Conservation (phyloP, 1,284 basidiomycete genomes). For the Malassezia obtusa region DNA sequence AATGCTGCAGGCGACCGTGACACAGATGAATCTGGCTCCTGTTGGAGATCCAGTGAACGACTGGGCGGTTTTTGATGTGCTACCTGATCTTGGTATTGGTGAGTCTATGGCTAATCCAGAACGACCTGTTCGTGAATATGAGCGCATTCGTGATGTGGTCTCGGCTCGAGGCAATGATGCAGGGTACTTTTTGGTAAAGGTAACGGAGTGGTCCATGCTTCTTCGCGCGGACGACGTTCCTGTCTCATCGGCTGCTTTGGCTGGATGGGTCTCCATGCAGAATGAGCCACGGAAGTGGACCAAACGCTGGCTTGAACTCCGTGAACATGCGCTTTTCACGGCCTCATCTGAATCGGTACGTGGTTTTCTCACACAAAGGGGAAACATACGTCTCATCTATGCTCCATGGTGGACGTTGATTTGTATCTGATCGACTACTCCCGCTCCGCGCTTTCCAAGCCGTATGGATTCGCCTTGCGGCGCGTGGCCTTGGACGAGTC, state of each 20-base stretch:
- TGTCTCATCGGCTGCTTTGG: conserved; percentile 27
- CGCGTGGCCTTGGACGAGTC: conserved; percentile 17
- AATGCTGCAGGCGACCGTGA: neutral
- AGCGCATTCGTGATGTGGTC: conserved; percentile 34
- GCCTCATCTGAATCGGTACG: conserved; percentile 40
- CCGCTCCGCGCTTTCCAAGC: conserved; percentile 33
- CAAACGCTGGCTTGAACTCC: conserved; percentile 44
- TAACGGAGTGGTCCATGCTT: conserved; percentile 32
- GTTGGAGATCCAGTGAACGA: conserved; percentile 21
- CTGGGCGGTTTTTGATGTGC: conserved; percentile 42
- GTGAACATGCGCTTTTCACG: conserved; percentile 39
- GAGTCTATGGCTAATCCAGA: conserved; percentile 12
- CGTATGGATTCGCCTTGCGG: conserved; percentile 38
- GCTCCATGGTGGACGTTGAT: conserved; percentile 37
- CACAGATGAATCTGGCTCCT: neutral
- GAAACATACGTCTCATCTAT: conserved; percentile 36
- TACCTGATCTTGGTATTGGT: conserved; percentile 29
- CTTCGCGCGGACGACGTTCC: conserved; percentile 32
- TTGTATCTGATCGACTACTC: conserved; percentile 35
- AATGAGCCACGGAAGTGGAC: conserved; percentile 38
- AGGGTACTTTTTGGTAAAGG: conserved; percentile 39
- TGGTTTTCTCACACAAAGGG: conserved; percentile 16
- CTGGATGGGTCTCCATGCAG: conserved; percentile 40
- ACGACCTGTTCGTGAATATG: conserved; percentile 45
- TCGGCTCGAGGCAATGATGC: conserved; percentile 22